Percentiles rank a stretch among this genome's conserved stretches.
Evolutionary conservation across 495 filamentous ascomycete species (phyloP).

Genomic region (Penicillium paxilli): DNA sequence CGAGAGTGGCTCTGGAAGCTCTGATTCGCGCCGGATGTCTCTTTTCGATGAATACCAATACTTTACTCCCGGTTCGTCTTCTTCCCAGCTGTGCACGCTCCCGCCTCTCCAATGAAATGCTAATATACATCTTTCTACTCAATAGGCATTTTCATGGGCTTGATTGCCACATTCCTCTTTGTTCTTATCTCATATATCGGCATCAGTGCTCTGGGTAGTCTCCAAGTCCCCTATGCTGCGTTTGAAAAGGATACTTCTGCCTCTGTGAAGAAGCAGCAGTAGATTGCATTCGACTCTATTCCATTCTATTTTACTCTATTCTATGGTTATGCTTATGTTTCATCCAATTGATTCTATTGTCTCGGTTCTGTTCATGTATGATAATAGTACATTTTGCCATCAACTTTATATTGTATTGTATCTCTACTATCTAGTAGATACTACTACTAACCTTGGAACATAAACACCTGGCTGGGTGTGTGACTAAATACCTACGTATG

Average conservation of each 20-base stretch:
- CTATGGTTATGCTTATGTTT: constrained; percentile 16
- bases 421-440: background rate
- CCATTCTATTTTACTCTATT: no score
- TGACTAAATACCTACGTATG: no score
- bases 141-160: constrained; percentile 78
- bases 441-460: no score
- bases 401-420: constrained; percentile 19
- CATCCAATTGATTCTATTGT: no score
- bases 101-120: no score
- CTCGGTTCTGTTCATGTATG: constrained; percentile 21
- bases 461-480: no score
- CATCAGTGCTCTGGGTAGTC: constrained; percentile 69
- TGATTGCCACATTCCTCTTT: constrained; percentile 67
- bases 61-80: constrained; percentile 71
- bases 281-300: no score
- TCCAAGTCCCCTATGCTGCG: constrained; percentile 87
- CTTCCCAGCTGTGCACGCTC: no score
- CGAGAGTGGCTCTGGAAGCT: constrained; percentile 5
- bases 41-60: constrained; percentile 92
- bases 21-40: constrained; percentile 40
- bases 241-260: constrained; percentile 96
- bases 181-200: constrained; percentile 76
- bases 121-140: no score
- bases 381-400: constrained; percentile 1
- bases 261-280: constrained; percentile 79